These are phyloP conservation scores for Aegilops bicornis DNA, from an alignment of 176 grass and related monocot species.

Conservation along the genomic window DNA sequence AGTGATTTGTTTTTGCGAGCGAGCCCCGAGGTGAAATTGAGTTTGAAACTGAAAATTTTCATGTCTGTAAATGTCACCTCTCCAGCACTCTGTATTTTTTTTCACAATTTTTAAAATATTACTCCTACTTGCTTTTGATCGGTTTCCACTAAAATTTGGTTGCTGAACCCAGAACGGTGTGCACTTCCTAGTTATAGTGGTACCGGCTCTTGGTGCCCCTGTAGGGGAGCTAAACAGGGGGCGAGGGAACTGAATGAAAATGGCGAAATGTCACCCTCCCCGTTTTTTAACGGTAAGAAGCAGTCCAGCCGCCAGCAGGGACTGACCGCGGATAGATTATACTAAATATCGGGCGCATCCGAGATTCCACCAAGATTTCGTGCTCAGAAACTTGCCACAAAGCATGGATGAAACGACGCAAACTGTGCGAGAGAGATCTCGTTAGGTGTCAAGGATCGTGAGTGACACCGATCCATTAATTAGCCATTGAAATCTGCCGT, in stretches of 20 bases:
- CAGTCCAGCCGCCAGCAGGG: neutral
- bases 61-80: too few relatives aligned
- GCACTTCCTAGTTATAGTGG: too few relatives aligned
- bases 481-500: neutral
- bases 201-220: neutral
- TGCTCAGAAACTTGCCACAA: neutral
- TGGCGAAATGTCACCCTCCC: too few relatives aligned
- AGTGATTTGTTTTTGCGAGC: too few relatives aligned
- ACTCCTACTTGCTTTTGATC: too few relatives aligned
- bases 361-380: neutral
- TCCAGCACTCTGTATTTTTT: too few relatives aligned
- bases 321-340: neutral
- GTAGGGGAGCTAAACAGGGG: neutral
- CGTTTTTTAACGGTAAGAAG: neutral
- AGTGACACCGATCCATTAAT: neutral
- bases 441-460: slow-evolving; percentile 14
- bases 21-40: too few relatives aligned
- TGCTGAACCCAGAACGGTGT: too few relatives aligned
- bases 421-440: slow-evolving; percentile 15
- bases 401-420: neutral
- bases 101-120: too few relatives aligned
- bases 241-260: too few relatives aligned
- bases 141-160: too few relatives aligned
- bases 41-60: too few relatives aligned
- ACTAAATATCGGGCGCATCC: neutral